These are phyloP conservation scores for Rhynchospora pubera DNA, from an alignment of 176 grass and related monocot species.

Conservation along the genomic window DNA sequence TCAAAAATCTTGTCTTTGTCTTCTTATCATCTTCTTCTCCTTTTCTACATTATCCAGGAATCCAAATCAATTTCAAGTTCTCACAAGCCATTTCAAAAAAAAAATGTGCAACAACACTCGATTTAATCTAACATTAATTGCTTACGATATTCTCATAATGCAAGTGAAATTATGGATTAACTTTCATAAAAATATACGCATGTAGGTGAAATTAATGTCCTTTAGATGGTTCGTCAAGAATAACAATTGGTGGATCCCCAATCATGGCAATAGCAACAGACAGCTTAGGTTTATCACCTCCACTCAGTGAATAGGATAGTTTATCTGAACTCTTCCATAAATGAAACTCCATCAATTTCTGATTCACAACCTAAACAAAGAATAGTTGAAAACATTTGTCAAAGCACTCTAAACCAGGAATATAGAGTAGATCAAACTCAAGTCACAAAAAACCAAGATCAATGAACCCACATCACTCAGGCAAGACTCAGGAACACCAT, in stretches of 20 bases:
- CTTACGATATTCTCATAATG: background rate
- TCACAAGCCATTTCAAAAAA: background rate
- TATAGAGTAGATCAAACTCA: background rate
- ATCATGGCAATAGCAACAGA: slow-evolving; percentile 55
- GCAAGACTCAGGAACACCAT: slow-evolving; percentile 34
- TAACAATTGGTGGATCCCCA: slow-evolving; percentile 44
- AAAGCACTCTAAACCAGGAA: background rate
- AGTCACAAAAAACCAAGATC: background rate
- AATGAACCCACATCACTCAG: slow-evolving; percentile 29
- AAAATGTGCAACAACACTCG: background rate
- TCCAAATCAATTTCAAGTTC: background rate
- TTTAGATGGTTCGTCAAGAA: slow-evolving; percentile 52
- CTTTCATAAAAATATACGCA: no score
- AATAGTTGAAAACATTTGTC: background rate
- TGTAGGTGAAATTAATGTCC: slow-evolving; percentile 12
- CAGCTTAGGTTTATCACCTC: slow-evolving; percentile 41
- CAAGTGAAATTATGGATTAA: no score
- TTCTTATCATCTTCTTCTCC: background rate
- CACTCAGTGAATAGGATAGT: slow-evolving; percentile 44
- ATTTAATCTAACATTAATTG: background rate
- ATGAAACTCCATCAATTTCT: slow-evolving; percentile 43
- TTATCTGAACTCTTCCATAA: slow-evolving; percentile 40
- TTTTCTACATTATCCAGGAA: background rate
- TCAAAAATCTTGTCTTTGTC: background rate
- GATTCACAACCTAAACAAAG: slow-evolving; percentile 26